Percentiles rank a stretch among this genome's conserved stretches.
phyloP scores from a whole-genome alignment of 129 eudicot genomes.

The Solidago caesia region DNA sequence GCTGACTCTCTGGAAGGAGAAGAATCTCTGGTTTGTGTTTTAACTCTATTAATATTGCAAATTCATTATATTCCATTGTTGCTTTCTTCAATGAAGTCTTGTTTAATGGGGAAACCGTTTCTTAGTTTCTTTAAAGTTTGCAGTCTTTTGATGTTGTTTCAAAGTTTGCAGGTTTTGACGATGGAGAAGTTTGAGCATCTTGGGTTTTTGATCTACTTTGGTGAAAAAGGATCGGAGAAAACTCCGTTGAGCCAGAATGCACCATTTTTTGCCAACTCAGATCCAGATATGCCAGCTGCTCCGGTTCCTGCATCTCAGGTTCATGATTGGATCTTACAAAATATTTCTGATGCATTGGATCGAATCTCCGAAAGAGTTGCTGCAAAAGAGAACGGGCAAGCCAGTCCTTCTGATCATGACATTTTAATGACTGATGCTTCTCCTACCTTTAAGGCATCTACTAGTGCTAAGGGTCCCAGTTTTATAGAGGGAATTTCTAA shows the following conservation, averaged over 20 bases:
- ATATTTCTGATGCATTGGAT: slow-evolving; percentile 67
- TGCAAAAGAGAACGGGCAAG: slow-evolving; percentile 81
- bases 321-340: slow-evolving; percentile 86
- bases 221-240: slow-evolving; percentile 79
- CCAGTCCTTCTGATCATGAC: slow-evolving; percentile 80
- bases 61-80: neutral
- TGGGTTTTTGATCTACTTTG: slow-evolving; percentile 70
- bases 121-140: slow-evolving; percentile 11
- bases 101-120: neutral
- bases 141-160: slow-evolving; percentile 30
- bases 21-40: slow-evolving; percentile 77
- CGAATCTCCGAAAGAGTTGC: slow-evolving; percentile 72
- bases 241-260: slow-evolving; percentile 80
- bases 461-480: slow-evolving; percentile 73
- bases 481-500: slow-evolving; percentile 89
- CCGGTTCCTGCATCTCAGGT: slow-evolving; percentile 89
- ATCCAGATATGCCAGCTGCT: slow-evolving; percentile 98
- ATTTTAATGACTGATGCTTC: slow-evolving; percentile 79
- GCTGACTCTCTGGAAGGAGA: slow-evolving; percentile 75
- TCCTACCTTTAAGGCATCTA: slow-evolving; percentile 52
- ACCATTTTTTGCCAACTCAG: slow-evolving; percentile 96
- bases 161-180: slow-evolving; percentile 65
- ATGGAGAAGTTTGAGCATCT: slow-evolving; percentile 94
- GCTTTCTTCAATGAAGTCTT: neutral
- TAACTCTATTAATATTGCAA: slow-evolving; percentile 5